Evolutionary conservation across 192 early-diverging fungal species (phyloP), one percentile per base, ranked within the genome.

Genomic region (Coemansia sp.): DNA sequence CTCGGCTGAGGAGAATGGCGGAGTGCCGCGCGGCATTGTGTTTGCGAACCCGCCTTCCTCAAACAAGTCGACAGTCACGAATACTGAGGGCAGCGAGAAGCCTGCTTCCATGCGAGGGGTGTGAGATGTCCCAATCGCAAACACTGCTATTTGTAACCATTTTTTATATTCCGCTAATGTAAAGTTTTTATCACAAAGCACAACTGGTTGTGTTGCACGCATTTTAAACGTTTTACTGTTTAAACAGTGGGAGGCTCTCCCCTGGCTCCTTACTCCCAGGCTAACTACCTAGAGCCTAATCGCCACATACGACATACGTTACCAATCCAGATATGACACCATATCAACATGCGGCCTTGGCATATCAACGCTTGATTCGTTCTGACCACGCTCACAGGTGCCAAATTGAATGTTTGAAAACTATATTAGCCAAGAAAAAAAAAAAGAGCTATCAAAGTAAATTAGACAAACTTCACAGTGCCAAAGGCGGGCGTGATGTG

Each of bases 401-500:
- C 1, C 31, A 31, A 31, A 4, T 31, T 31, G 4, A 31, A 31
- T 31, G 31, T 31, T 31, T 31, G 31, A 4, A 31, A 31, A 4
- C 31, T 31, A 31, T 31, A 31, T 31, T 31, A 31, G 31, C 2
- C 31, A 31, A 31, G 4, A 31, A 31, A 14, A 31, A 31, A 14
- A 9, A 8, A 2, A 39, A 39, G 9, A 14, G 38, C 38, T 39
- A 43, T 52, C 9, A 55, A 55, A 31, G 41, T 48, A 34, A 33
- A 12, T 36, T 63, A 76, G 3, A 71, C 47, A 64, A 81, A 75
- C 4, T 35, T 10, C 3, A 82, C 43, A 11, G 26, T 67, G 4
- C 75, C 79, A 71, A 82, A 82, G 33, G 68, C 70, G 0, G 48
- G 45, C 6, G 79, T 77, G n/a, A 82, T 74, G 67, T 82, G 79